Evolutionary conservation across 1,284 basidiomycete genomes (phyloP).

Genomic region (Trichosporon sp.): DNA sequence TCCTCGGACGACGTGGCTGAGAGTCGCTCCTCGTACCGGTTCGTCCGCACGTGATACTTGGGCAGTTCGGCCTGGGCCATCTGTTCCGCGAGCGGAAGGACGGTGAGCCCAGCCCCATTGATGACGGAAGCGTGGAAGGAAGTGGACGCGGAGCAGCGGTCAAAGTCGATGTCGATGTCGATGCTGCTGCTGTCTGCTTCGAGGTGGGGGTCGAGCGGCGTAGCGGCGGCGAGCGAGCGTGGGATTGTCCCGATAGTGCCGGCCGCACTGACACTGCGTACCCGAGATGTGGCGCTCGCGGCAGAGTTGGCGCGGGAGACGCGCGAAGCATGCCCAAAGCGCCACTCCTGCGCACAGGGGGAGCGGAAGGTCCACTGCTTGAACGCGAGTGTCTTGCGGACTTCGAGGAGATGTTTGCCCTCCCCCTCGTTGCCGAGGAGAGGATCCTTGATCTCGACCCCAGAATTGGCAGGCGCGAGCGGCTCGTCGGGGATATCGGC

Average conservation of each 20-base stretch:
- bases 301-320: not conserved
- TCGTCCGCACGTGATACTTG: constrained; percentile 1
- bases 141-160: not conserved
- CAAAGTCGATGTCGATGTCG: constrained; percentile 4
- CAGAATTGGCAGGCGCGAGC: constrained; percentile 83
- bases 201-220: not conserved
- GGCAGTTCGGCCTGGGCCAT: not conserved
- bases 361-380: constrained; percentile 50
- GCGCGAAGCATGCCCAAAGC: not conserved
- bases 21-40: constrained; percentile 15
- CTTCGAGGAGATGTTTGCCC: constrained; percentile 80
- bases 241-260: not conserved
- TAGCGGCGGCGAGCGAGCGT: not conserved
- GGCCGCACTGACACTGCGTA: constrained; percentile 17
- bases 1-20: not conserved
- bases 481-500: constrained; percentile 90
- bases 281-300: not conserved
- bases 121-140: not conserved
- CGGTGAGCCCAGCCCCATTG: not conserved
- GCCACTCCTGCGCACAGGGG: not conserved
- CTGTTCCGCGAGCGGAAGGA: not conserved
- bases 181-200: not conserved
- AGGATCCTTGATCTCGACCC: constrained; percentile 80
- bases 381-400: constrained; percentile 71
- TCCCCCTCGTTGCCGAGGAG: constrained; percentile 80